Base-by-base conservation (phyloP, 768 basidiomycete genomes). In the Boletus subparvulus region DNA sequence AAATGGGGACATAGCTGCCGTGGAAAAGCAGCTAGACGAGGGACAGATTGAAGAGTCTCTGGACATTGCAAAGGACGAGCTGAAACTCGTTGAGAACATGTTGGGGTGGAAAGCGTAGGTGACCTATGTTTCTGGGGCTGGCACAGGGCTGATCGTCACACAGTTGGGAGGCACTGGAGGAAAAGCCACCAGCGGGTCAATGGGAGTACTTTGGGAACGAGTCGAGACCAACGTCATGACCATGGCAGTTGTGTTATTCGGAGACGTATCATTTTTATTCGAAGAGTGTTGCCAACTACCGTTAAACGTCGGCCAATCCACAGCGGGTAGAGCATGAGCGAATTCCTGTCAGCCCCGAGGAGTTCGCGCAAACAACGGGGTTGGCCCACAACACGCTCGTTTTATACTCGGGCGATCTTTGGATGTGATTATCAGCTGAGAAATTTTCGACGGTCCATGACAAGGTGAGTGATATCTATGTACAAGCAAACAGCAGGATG, bases 71-170 rank as follows among this genome's bases (percentile, higher is more conserved):
- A 75, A 85, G 62, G 89, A 90, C 67, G 95, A 98, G 73, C 77
- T 92, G 54, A 77, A 76, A 53, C 78, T 98, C 39, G 90, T 80
- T 6, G 77, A 77, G 33, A 90, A 90, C 74, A 90, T 97, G 88
- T 68, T 87, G n/a, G 88, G 94, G 68, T 98, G 93, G 94, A 96
- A 95, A 77, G 83, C 90, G 95, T 98, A 72, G 72, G 94, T 88
- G 51, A 51, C 30, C 47, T 41, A 9, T 59, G 6, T 46, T 32
- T 13, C 12, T 47, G 40, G 56, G 37, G 52, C 56, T 36, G 41
- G 36, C 33, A 47, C 14, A 33, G 42, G 41, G 55, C 50, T 59
- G 43, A 61, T 32, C 33, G 5, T 59, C 4, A 21, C 56, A 44
- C 63, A 94, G 95, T 39, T 97, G 93, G 94, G 94, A 96, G 70